A percentile compares a stretch with the other conserved stretches of the same genome.
Evolutionary conservation across 495 filamentous ascomycete species (phyloP).

Genomic region (Friedmanniomyces endolithicus): DNA sequence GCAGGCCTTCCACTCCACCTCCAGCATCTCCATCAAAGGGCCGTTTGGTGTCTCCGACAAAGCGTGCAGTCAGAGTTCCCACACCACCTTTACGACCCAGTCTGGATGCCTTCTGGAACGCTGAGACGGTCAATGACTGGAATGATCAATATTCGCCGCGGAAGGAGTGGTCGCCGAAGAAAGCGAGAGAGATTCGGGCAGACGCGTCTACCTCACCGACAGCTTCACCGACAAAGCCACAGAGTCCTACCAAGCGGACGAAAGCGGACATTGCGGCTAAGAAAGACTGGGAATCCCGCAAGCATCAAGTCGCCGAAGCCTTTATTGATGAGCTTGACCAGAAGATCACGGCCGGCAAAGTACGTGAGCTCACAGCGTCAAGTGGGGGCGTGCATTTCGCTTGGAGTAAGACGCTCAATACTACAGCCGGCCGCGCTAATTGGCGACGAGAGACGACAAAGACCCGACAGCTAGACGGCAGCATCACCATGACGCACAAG

Average conservation of each 20-base stretch:
- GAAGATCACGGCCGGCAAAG: conserved; percentile 47
- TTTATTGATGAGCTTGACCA: conserved; percentile 69
- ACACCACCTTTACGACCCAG: conserved; percentile 50
- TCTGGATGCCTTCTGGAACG: conserved; percentile 70
- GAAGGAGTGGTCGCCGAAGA: conserved; percentile 37
- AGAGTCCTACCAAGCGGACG: conserved; percentile 31
- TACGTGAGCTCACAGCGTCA: conserved; percentile 44
- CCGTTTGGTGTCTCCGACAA: conserved; percentile 41
- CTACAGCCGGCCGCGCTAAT: conserved; percentile 75
- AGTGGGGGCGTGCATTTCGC: conserved; percentile 67
- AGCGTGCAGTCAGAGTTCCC: conserved; percentile 38
- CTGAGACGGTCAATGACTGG: conserved; percentile 65
- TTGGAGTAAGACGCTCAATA: conserved; percentile 77
- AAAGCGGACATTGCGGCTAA: conserved; percentile 32
- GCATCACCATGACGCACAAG: conserved; percentile 23
- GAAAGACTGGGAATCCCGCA: conserved; percentile 54
- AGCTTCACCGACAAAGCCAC: conserved; percentile 29
- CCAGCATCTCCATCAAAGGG: conserved; percentile 36
- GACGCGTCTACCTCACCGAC: conserved; percentile 14
- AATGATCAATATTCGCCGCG: conserved; percentile 62
- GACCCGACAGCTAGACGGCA: conserved; percentile 22
- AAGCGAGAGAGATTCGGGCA: conserved; percentile 6
- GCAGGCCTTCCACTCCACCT: conserved; percentile 26
- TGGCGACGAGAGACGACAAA: conserved; percentile 55
- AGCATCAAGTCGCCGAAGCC: conserved; percentile 49